Evolutionary conservation across 208 protist genomes (phyloP), one percentile per base, ranked within the genome.

Genomic region (Wallacemonas sp.): DNA sequence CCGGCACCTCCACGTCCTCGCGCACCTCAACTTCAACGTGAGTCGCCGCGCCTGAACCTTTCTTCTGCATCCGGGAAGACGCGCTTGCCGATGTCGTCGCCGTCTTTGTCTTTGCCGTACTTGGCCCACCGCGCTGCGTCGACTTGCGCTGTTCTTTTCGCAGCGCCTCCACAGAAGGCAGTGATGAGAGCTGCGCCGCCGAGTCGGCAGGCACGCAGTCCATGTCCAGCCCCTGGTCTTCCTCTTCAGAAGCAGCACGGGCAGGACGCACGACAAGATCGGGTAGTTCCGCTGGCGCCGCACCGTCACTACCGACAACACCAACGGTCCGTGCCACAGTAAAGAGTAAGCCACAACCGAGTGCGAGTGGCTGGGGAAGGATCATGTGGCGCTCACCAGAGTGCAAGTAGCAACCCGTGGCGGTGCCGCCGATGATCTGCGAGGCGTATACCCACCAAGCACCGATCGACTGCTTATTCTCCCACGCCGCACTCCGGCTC

Each of bases 391-490:
- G 95, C 92, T 76, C 97, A 75, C 85, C 99, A 84, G 84, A 75
- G 68, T 98, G 97, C 31, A 96, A 45, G 38, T 89, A 91, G 39
- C 58, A 64, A 22, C 88, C 82, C 17, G 53, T 70, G 11, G 77
- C 83, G 9, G 74, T 86, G 39, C 80, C 84, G 12, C 88, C 81
- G 1, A 70, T 82, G 68, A 93, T 70, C 72, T 93, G 84, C 39
- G 82, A 91, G 17, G 78, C 72, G 61, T 97, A 82, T 2, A 99
- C 97, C 97, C 97, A 99, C 78, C 91, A 99, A 0, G 97, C 93
- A 30, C 56, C 72, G 3, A 93, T 90, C 6, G 93, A 81, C 27
- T 96, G 82, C 65, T 99, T 99, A 31, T 75, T 78, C 33, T 97
- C 87, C 97, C 98, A 99, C 19, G 98, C 97, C 8, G 54, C 66